Evolutionary conservation across 1,284 basidiomycete species (phyloP).

Genomic region (Marasmius fiardii): DNA sequence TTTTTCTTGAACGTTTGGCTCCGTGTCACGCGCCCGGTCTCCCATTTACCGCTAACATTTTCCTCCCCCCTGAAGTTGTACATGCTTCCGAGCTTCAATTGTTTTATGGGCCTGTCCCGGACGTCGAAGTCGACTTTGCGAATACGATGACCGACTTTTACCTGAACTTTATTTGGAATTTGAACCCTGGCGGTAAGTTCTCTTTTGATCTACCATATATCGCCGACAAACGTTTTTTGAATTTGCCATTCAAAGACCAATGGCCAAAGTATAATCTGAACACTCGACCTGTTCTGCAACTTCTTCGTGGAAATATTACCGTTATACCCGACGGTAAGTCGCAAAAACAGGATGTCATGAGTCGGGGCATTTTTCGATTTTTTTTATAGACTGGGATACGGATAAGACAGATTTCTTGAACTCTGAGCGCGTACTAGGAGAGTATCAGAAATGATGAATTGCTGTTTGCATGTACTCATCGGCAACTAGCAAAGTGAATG

Average conservation of each 20-base stretch:
- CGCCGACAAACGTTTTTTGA: not conserved
- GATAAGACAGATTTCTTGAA: slow-evolving; percentile 42
- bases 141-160: slow-evolving; percentile 48
- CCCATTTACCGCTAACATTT: not conserved
- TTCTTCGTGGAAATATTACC: slow-evolving; percentile 47
- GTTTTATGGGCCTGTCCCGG: slow-evolving; percentile 44
- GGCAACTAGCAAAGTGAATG: too few species aligned
- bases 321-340: slow-evolving; percentile 45
- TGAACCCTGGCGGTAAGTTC: slow-evolving; percentile 46
- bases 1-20: not conserved
- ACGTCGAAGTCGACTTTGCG: slow-evolving; percentile 42
- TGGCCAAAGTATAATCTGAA: slow-evolving; percentile 40
- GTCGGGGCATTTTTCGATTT: not conserved
- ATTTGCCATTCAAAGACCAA: slow-evolving; percentile 24
- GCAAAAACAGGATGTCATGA: too few species aligned
- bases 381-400: slow-evolving; percentile 36
- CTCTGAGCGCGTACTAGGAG: slow-evolving; percentile 33
- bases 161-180: slow-evolving; percentile 49
- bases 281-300: slow-evolving; percentile 39
- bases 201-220: not conserved
- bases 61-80: slow-evolving; percentile 33
- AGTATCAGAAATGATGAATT: slow-evolving; percentile 48
- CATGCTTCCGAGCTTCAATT: slow-evolving; percentile 49
- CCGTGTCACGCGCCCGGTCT: not conserved
- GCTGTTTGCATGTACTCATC: too few species aligned